Conservation (phyloP, 441 rosid genomes). For the Isatis lusitanica region DNA sequence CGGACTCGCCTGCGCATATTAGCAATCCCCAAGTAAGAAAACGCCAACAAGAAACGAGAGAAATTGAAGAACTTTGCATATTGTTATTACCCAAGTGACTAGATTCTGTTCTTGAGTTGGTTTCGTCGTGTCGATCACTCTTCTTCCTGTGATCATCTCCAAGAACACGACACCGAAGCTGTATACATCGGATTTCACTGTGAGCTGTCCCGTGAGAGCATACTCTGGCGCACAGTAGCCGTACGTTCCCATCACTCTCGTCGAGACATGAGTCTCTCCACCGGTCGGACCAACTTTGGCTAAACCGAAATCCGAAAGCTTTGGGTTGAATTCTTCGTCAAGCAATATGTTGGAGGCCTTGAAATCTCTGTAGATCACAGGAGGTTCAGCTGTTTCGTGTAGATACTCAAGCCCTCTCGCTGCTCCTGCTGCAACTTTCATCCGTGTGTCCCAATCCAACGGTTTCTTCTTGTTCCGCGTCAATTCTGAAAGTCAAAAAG, state of each 20-base stretch:
- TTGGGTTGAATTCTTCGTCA: slow-evolving; percentile 72
- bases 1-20: slow-evolving; percentile 75
- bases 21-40: background rate
- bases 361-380: slow-evolving; percentile 92
- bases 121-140: slow-evolving; percentile 78
- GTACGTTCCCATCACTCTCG: slow-evolving; percentile 97
- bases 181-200: slow-evolving; percentile 84
- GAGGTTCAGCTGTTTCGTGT: slow-evolving; percentile 84
- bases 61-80: background rate
- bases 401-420: slow-evolving; percentile 92
- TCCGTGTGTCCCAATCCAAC: slow-evolving; percentile 88
- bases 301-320: slow-evolving; percentile 93
- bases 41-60: background rate
- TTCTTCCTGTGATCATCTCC: slow-evolving; percentile 89
- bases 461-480: slow-evolving; percentile 45
- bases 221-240: slow-evolving; percentile 96
- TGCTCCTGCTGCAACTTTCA: slow-evolving; percentile 83
- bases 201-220: slow-evolving; percentile 82
- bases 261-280: slow-evolving; percentile 82
- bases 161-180: slow-evolving; percentile 93
- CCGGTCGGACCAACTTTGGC: slow-evolving; percentile 96
- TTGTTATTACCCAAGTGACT: slow-evolving; percentile 67
- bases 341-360: slow-evolving; percentile 86
- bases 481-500: slow-evolving; percentile 43
- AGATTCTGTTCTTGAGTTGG: slow-evolving; percentile 80